Conservation (phyloP, 1,139 yeast genomes). For the Pichia sp. region DNA sequence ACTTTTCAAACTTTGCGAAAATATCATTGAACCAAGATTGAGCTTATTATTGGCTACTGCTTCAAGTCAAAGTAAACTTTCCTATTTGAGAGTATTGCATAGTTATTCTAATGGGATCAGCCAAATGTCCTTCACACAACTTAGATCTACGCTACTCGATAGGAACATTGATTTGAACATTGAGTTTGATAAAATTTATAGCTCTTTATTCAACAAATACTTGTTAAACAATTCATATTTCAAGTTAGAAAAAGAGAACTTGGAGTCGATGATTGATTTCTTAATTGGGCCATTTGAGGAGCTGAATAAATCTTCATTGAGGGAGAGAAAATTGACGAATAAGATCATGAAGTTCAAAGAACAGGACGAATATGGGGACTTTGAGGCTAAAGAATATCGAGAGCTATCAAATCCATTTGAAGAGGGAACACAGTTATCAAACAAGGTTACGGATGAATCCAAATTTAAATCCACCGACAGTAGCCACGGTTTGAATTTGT, state of each 20-base stretch:
- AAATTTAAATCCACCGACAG: not conserved
- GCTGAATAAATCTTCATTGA: constrained; percentile 42
- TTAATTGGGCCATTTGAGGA: constrained; percentile 44
- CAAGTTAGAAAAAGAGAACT: constrained; percentile 60
- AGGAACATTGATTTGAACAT: constrained; percentile 39
- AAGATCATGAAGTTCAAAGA: constrained; percentile 26
- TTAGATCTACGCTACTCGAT: constrained; percentile 46
- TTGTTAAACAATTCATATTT: constrained; percentile 64
- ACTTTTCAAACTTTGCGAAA: constrained; percentile 72
- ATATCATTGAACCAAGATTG: constrained; percentile 61
- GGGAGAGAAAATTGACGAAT: constrained; percentile 37
- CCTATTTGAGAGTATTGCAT: constrained; percentile 73
- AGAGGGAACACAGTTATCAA: not conserved
- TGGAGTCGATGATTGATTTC: constrained; percentile 51
- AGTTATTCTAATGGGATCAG: constrained; percentile 52
- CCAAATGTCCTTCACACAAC: constrained; percentile 49
- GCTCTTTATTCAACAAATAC: constrained; percentile 67
- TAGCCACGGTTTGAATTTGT: constrained; percentile 1
- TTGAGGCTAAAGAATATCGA: not conserved
- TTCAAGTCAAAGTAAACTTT: constrained; percentile 54
- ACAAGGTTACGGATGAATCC: not conserved
- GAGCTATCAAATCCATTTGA: not conserved
- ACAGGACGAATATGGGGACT: constrained; percentile 6
- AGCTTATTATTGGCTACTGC: constrained; percentile 59
- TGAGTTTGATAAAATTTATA: constrained; percentile 63